Evolutionary conservation across 495 filamentous ascomycete species (phyloP), one percentile per base, ranked within the genome.

Genomic region (Aspergillus diversus): DNA sequence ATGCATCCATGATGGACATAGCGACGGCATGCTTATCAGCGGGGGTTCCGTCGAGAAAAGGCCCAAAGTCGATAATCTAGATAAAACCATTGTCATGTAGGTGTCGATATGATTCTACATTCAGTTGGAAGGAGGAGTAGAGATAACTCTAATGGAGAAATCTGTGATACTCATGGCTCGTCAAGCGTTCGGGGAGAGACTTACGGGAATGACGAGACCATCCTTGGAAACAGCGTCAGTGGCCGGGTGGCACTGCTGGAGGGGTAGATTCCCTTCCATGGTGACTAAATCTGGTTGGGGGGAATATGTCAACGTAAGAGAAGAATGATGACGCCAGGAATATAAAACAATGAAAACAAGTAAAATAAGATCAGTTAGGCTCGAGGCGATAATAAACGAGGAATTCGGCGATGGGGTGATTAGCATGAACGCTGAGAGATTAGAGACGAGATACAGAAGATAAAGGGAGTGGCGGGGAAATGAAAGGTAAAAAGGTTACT

Each of bases 21-120:
- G 92, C 93, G 6, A 90, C 87, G 50, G 83, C 69, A 57, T 82
- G 78, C 63, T 89, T 90, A 49, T 89, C 80, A 35, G 84, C 72
- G 0, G 86, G 78, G 15, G 82, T 83, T 5, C 87, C 88, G 48
- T 85, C 72, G 33, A 91, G 84, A 74, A 96, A 96, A 60, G 83
- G 83, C 21, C 82, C 83, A 72, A 97, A 96, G 77, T 96, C 89
- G 64, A 98, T 92, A 64, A 97, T 84, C 92, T 96, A 73, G 53
- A 17, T 21, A 27, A 27, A 27, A 27, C 21, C 21, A 27, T 27
- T 27, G 16, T 11, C 16, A 17, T 17, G 21, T 17, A 31, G 4
- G 39, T 43, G 11, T 43, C 11, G 39, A 43, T 15, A 4, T 43
- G 39, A 43, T 43, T 15, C 4, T 11, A 12, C 21, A 27, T 27